These are phyloP conservation scores for Solanum acaule DNA, from an alignment of 257 asterid genomes.

Conservation along the genomic window DNA sequence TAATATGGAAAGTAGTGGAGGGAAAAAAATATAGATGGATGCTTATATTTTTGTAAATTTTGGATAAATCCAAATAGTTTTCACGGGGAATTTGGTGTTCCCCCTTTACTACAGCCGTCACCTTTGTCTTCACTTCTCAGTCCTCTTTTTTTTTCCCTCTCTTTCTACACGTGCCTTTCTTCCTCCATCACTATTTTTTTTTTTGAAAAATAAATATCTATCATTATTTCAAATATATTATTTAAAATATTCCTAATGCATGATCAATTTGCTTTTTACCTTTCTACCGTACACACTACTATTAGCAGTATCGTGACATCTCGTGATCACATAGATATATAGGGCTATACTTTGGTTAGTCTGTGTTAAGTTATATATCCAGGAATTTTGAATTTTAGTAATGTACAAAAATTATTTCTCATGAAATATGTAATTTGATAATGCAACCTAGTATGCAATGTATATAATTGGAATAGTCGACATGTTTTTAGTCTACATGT, in stretches of 20 bases:
- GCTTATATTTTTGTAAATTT: slow-evolving; percentile 27
- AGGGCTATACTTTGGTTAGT: neutral
- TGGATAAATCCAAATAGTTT: slow-evolving; percentile 62
- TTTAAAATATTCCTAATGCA: neutral
- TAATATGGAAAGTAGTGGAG: slow-evolving; percentile 43
- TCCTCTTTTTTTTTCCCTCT: slow-evolving; percentile 11
- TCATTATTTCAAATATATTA: neutral
- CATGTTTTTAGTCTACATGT: too few relatives aligned
- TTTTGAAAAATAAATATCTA: neutral
- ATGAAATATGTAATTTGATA: neutral
- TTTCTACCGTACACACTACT: neutral
- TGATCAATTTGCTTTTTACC: neutral
- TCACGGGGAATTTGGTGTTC: slow-evolving; percentile 95
- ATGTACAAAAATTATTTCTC: neutral
- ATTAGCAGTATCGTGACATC: neutral
- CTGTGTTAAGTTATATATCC: neutral
- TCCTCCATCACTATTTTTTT: neutral
- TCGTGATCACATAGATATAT: neutral
- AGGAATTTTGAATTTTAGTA: neutral
- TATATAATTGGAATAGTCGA: too few relatives aligned
- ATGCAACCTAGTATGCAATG: neutral
- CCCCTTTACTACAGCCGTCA: slow-evolving; percentile 23
- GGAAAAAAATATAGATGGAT: slow-evolving; percentile 6
- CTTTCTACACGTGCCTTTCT: slow-evolving; percentile 46
- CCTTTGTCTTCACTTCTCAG: slow-evolving; percentile 5